These are phyloP conservation scores for Xerocomellus amylosporus DNA, from an alignment of 768 basidiomycete genomes.

Conservation along the genomic window DNA sequence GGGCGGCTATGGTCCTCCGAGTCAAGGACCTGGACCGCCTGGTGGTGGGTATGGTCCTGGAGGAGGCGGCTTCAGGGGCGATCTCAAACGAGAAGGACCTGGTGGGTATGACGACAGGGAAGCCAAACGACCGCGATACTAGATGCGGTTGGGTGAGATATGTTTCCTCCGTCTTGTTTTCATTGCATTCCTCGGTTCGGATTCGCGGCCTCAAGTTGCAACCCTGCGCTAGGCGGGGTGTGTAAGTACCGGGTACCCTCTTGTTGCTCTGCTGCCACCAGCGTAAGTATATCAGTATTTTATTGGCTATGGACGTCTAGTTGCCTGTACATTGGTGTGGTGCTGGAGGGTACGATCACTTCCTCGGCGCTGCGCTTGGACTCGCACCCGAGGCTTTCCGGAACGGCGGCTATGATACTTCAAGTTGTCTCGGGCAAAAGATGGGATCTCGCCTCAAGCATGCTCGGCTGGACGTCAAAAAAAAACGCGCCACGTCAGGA, in stretches of 20 bases:
- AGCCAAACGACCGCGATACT: slow-evolving; percentile 78
- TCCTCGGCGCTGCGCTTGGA: not conserved
- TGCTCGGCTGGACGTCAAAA: slow-evolving; percentile 15
- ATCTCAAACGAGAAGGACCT: slow-evolving; percentile 72
- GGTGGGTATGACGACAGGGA: slow-evolving; percentile 83
- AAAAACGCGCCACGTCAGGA: slow-evolving; percentile 23
- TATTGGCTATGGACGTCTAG: slow-evolving; percentile 15
- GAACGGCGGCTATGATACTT: not conserved
- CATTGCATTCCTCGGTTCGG: slow-evolving; percentile 22
- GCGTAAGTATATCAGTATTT: slow-evolving; percentile 39
- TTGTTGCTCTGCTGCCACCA: slow-evolving; percentile 28
- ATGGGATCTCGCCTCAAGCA: slow-evolving; percentile 18
- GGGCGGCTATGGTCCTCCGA: slow-evolving; percentile 42
- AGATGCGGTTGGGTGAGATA: slow-evolving; percentile 41
- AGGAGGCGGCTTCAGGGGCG: slow-evolving; percentile 62
- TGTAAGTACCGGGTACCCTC: slow-evolving; percentile 32
- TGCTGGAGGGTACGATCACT: slow-evolving; percentile 4
- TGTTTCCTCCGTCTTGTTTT: slow-evolving; percentile 26
- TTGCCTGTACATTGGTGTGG: slow-evolving; percentile 7
- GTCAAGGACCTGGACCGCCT: slow-evolving; percentile 43
- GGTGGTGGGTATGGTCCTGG: slow-evolving; percentile 44
- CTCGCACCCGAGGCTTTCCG: too few relatives aligned
- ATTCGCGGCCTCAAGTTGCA: slow-evolving; percentile 24
- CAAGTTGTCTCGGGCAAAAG: not conserved
- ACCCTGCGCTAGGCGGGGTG: slow-evolving; percentile 32